A percentile compares a stretch with the other conserved stretches of the same genome.
These are phyloP conservation scores for Endocalyx cinctus DNA, from an alignment of 2,329 filamentous ascomycete species.

Conservation along the genomic window DNA sequence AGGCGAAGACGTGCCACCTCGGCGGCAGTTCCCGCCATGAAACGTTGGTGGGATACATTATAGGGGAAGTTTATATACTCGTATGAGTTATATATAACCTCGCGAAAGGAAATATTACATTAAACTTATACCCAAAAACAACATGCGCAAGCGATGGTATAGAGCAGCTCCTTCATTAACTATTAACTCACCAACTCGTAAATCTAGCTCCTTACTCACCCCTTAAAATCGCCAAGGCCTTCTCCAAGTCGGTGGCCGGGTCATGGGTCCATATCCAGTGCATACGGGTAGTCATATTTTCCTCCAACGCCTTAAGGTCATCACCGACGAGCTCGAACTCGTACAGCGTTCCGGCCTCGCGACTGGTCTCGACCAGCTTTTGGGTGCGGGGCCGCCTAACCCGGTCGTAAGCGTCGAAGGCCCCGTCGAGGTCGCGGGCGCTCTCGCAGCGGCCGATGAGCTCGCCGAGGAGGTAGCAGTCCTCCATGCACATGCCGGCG, in stretches of 20 bases:
- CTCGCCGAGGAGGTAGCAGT: constrained; percentile 33
- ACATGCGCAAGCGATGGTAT: too few species aligned
- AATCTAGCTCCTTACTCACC: too few species aligned
- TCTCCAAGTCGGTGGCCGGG: constrained; percentile 29
- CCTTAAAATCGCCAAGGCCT: constrained; percentile 32
- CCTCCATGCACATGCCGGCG: constrained; percentile 53
- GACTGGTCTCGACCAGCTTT: constrained; percentile 45
- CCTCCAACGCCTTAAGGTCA: constrained; percentile 31
- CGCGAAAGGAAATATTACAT: too few species aligned
- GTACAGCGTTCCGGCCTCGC: constrained; percentile 39
- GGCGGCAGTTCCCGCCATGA: too few species aligned
- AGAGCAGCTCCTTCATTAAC: too few species aligned
- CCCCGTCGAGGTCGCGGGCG: constrained; percentile 32
- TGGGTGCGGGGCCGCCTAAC: constrained; percentile 44
- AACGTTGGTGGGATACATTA: too few species aligned
- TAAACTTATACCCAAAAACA: too few species aligned
- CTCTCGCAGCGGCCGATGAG: constrained; percentile 38
- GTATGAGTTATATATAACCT: too few species aligned
- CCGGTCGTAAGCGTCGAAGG: constrained; percentile 47
- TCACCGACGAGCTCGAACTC: constrained; percentile 34
- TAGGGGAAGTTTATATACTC: too few species aligned
- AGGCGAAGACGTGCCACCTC: too few species aligned
- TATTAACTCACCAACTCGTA: too few species aligned
- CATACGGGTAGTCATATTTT: constrained; percentile 28
- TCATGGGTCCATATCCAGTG: constrained; percentile 33